Evolutionary conservation across 805 yeast genomes (phyloP).

Genomic region (Pichia kluyveri): DNA sequence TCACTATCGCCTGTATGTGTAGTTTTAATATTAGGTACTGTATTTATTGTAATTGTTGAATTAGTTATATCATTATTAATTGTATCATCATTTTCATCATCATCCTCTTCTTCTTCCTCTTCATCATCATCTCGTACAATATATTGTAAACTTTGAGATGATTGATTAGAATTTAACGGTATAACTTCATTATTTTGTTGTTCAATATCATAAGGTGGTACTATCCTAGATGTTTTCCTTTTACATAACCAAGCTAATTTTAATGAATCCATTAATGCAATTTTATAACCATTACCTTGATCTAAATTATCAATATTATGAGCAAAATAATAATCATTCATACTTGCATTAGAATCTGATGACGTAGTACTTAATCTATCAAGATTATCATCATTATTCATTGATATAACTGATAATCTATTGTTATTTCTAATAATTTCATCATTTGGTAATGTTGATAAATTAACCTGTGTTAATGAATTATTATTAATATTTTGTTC

Average conservation of each 20-base stretch:
- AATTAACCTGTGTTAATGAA: not conserved
- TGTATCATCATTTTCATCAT: not conserved
- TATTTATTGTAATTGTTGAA: not conserved
- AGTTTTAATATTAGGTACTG: not conserved
- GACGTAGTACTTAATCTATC: not conserved
- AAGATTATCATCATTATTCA: not conserved
- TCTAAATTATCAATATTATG: conserved; percentile 22
- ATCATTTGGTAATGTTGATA: not conserved
- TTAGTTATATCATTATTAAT: too few species aligned
- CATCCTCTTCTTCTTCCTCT: not conserved
- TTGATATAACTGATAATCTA: not conserved
- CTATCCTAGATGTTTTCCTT: not conserved
- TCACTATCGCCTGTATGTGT: too few species aligned
- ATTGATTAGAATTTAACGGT: not conserved
- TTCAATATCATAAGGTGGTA: conserved; percentile 1
- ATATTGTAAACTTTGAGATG: not conserved
- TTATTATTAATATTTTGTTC: not conserved
- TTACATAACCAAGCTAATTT: conserved; percentile 17
- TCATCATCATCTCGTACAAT: not conserved
- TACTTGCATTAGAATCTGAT: conserved; percentile 4
- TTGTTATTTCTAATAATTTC: not conserved
- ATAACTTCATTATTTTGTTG: not conserved
- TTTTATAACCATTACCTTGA: conserved; percentile 17
- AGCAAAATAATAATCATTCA: conserved; percentile 13
- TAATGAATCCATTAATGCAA: conserved; percentile 25